Conservation (phyloP, 2,329 filamentous ascomycete species). For the Ophiostoma populinum region DNA sequence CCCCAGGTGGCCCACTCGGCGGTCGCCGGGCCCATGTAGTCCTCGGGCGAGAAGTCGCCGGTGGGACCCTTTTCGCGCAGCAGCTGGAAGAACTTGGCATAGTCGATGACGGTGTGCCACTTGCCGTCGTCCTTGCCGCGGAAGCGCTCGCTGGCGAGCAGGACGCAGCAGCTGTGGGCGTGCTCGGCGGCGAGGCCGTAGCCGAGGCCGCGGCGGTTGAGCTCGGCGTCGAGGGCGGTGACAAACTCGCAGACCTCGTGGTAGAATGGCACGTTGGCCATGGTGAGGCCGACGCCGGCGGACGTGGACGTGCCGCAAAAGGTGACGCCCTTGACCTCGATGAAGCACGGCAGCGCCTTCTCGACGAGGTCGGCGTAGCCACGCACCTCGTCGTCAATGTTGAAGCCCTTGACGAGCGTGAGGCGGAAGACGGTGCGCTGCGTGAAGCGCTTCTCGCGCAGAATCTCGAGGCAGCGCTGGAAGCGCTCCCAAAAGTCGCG, state of each 20-base stretch:
- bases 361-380: conserved; percentile 85
- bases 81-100: conserved; percentile 71
- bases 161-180: conserved; percentile 81
- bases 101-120: conserved; percentile 89
- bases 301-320: conserved; percentile 87
- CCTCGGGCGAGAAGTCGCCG: conserved; percentile 64
- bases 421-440: conserved; percentile 90
- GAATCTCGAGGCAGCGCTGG: conserved; percentile 74
- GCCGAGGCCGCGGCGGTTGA: conserved; percentile 50
- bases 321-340: conserved; percentile 92
- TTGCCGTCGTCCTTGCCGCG: conserved; percentile 59
- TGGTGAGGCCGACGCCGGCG: conserved; percentile 72
- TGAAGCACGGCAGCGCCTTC: conserved; percentile 72
- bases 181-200: conserved; percentile 94
- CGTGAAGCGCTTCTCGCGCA: conserved; percentile 63
- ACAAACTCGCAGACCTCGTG: conserved; percentile 78
- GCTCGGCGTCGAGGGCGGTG: conserved; percentile 49
- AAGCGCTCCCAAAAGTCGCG: conserved; percentile 97
- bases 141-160: conserved; percentile 74
- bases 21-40: conserved; percentile 73
- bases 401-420: conserved; percentile 95
- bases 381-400: conserved; percentile 80
- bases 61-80: conserved; percentile 51
- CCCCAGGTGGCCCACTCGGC: conserved; percentile 94
- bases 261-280: conserved; percentile 96